A percentile compares a stretch with the other conserved stretches of the same genome.
These are phyloP conservation scores for Lavandula angustifolia DNA, from an alignment of 257 asterid genomes.

Conservation along the genomic window DNA sequence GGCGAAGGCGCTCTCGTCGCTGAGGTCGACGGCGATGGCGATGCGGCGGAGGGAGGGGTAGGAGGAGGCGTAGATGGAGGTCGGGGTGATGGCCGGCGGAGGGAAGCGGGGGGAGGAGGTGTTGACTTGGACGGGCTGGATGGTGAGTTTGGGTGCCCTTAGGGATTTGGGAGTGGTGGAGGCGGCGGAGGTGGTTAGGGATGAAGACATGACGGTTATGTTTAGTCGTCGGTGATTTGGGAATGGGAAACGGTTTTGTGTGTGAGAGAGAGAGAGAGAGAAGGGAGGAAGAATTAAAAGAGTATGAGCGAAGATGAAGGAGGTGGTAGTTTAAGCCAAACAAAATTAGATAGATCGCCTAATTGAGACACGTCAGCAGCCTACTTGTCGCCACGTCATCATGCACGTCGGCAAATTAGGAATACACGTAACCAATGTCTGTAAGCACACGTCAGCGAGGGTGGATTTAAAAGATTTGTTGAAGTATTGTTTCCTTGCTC, in stretches of 20 bases:
- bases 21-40: constrained; percentile 66
- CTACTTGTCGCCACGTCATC: no score
- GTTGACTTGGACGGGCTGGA: constrained; percentile 35
- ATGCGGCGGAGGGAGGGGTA: constrained; percentile 49
- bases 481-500: no score
- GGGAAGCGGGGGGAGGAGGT: constrained; percentile 63
- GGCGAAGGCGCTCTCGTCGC: constrained; percentile 66
- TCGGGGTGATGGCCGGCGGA: constrained; percentile 34
- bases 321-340: no score
- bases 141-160: constrained; percentile 24
- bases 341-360: no score
- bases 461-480: no score
- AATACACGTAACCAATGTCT: no score
- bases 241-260: not conserved
- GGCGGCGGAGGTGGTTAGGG: constrained; percentile 25
- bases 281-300: not conserved
- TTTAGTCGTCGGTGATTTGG: not conserved
- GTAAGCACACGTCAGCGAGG: no score
- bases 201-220: constrained; percentile 30
- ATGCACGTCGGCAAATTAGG: no score
- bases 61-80: constrained; percentile 34
- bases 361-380: no score
- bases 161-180: constrained; percentile 2
- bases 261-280: not conserved
- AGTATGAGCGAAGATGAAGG: no score